Percentiles rank a stretch among this genome's conserved stretches.
Evolutionary conservation across 2,329 filamentous ascomycete genomes (phyloP).

Genomic region (Xylariales sp.): DNA sequence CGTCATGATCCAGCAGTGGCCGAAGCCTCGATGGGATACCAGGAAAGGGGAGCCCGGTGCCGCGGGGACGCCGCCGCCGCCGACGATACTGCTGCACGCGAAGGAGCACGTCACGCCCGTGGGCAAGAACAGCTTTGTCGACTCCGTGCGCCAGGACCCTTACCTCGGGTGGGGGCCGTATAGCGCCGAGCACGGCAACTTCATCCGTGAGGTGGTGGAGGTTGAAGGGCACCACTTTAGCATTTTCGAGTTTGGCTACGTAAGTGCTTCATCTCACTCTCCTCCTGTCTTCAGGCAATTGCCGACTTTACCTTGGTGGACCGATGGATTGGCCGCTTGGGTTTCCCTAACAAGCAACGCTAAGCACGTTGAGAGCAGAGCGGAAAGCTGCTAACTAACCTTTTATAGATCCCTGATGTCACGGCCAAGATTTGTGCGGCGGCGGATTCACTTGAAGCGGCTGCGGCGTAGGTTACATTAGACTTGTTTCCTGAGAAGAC

Average conservation of each 20-base stretch:
- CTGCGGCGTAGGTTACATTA: no score
- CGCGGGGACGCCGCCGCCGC: constrained; percentile 28
- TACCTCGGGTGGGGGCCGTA: constrained; percentile 48
- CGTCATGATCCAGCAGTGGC: constrained; percentile 22
- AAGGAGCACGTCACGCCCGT: constrained; percentile 31
- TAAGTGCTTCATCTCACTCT: no score
- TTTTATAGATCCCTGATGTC: constrained; percentile 19
- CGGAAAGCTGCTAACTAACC: no score
- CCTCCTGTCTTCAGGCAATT: no score
- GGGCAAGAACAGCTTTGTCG: constrained; percentile 30
- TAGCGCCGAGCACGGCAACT: constrained; percentile 22
- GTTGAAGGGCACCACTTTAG: constrained; percentile 48
- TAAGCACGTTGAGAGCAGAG: no score
- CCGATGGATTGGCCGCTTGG: no score
- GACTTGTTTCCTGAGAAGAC: no score
- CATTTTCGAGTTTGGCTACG: constrained; percentile 22
- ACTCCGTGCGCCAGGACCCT: constrained; percentile 35
- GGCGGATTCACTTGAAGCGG: constrained; percentile 18
- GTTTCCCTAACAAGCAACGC: no score
- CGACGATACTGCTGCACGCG: constrained; percentile 41
- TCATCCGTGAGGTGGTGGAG: constrained; percentile 42
- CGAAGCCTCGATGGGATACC: constrained; percentile 20
- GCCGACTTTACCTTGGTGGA: no score
- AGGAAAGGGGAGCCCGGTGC: no score
- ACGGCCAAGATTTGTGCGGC: constrained; percentile 19